Base-by-base conservation (phyloP, 495 filamentous ascomycete species). In the Penicillium psychrofluorescens region DNA sequence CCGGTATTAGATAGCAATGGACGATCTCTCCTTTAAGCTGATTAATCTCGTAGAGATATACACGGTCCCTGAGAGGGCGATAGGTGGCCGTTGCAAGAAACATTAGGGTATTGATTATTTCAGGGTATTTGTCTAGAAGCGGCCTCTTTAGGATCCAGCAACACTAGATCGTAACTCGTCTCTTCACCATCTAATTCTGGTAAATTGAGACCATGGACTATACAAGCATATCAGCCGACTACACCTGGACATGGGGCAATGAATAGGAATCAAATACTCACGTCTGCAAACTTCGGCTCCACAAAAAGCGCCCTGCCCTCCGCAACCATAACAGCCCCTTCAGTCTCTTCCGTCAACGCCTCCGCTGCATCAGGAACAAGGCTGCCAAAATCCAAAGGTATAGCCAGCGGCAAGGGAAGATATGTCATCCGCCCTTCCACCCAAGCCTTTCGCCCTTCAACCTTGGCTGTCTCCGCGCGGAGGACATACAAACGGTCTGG, bases 261-360 rank as follows among this genome's bases (percentile, higher is more conserved):
- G 35, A 37, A 37, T 12, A 22, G n/a, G 14, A 43, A 35, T 16
- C 11, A 31, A 14, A 41, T 13, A 54, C 50, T 79, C 75, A 62
- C 59, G 83, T 81, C 76, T 12, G 86, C 88, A 59, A 86, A 77
- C 62, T 78, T 89, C 3, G 91, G 91, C 62, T 94, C 88, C 42
- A 97, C 73, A 64, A 94, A 96, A 50, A 97, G 71, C 9, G 85
- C 91, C 56, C 79, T 83, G 28, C 81, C 87, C 63, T 89, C 84
- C 28, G 78, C 83, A 41, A 91, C 70, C 49, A 88, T 74, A 15
- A 77, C 55, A 7, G 77, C 70, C 29, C 70, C 74, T 46, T 81
- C 71, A 42, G 70, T 71, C 36, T 69, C 71, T 43, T 64, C 74
- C 9, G 7, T 44, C 28, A 50, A 41, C 14, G 51, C 32, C 12